These are phyloP conservation scores for Penicillium bovifimosum DNA, from an alignment of 495 filamentous ascomycete genomes.

Conservation along the genomic window DNA sequence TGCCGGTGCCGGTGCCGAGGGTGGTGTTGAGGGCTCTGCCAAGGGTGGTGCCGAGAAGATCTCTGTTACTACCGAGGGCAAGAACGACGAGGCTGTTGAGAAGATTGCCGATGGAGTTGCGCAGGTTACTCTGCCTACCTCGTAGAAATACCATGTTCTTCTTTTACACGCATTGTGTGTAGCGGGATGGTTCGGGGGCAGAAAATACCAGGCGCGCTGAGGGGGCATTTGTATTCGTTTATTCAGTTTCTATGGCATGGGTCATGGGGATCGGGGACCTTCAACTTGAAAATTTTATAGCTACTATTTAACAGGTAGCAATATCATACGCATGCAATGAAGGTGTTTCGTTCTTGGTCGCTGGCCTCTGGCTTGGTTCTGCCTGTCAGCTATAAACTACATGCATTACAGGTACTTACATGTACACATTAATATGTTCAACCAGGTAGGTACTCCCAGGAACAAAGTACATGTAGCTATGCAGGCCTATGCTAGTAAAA, in stretches of 20 bases:
- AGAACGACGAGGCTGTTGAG: conserved; percentile 30
- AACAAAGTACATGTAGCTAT: too few species aligned
- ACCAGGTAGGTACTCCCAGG: too few species aligned
- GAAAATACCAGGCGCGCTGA: conserved; percentile 3
- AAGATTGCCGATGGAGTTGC: conserved; percentile 38
- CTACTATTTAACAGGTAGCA: background rate
- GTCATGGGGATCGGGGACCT: conserved; percentile 1
- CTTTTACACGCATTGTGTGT: background rate
- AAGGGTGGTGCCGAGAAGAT: conserved; percentile 31
- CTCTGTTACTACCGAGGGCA: conserved; percentile 19
- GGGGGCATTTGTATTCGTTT: background rate
- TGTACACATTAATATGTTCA: too few species aligned
- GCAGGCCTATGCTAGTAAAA: conserved; percentile 4
- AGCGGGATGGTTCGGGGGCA: background rate
- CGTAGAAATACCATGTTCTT: conserved; percentile 9
- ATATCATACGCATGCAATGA: conserved; percentile 2
- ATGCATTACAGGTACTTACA: too few species aligned
- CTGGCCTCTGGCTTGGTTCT: background rate
- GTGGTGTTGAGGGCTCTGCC: conserved; percentile 30
- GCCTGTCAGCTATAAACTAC: too few species aligned
- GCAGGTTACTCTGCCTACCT: conserved; percentile 38
- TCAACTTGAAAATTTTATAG: background rate
- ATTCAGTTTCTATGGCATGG: background rate
- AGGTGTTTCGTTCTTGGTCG: conserved; percentile 1
- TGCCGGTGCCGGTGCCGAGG: conserved; percentile 2